These are phyloP conservation scores for Aureobasidium namibiae DNA, from an alignment of 2,329 filamentous ascomycete genomes.

Conservation along the genomic window DNA sequence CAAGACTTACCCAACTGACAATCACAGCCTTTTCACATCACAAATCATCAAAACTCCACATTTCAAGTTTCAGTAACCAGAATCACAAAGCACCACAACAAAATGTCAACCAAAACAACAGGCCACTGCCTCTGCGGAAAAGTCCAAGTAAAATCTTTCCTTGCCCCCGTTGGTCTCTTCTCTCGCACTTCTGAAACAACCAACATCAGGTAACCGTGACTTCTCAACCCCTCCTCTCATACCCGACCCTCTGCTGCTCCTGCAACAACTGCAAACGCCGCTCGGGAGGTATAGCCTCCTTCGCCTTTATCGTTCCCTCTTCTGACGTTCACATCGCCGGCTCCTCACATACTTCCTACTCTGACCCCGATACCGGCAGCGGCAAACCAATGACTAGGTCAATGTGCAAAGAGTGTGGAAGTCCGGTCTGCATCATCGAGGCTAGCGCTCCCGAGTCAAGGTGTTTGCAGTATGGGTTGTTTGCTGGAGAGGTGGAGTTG, in stretches of 20 bases:
- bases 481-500: conserved; percentile 14
- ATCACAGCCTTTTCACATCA: too few relatives aligned
- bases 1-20: too few relatives aligned
- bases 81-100: background rate
- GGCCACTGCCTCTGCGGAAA: conserved; percentile 11
- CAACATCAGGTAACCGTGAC: conserved; percentile 2
- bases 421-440: conserved; percentile 17
- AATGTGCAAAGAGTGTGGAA: conserved; percentile 17
- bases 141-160: background rate
- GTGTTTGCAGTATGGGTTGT: conserved; percentile 19
- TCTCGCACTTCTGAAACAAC: background rate
- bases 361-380: conserved; percentile 15
- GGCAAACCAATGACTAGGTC: conserved; percentile 18
- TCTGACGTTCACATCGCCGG: conserved; percentile 15
- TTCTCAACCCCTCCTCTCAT: background rate
- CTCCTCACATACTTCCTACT: conserved; percentile 9
- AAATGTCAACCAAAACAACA: background rate
- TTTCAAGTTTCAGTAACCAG: too few relatives aligned
- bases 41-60: too few relatives aligned
- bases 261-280: conserved; percentile 18
- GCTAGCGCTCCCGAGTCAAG: conserved; percentile 14
- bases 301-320: conserved; percentile 17
- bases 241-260: conserved; percentile 16
- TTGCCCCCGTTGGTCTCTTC: too few relatives aligned
- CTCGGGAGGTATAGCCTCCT: conserved; percentile 17